These are phyloP conservation scores for Psilocybe azurescens DNA, from an alignment of 768 basidiomycete genomes.

Conservation along the genomic window DNA sequence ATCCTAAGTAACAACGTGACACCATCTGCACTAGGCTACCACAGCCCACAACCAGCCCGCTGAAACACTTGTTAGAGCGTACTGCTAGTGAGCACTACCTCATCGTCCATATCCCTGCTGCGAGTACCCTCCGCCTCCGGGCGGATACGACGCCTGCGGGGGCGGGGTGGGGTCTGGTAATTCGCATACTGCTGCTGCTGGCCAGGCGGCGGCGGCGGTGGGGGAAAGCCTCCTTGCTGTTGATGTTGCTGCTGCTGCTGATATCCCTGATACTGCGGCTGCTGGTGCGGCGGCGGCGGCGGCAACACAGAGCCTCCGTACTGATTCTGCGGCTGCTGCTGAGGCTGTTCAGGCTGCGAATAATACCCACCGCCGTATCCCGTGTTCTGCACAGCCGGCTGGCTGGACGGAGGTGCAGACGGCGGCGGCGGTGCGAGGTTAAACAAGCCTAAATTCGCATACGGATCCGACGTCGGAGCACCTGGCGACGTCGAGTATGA, in stretches of 20 bases:
- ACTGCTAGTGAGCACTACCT: too few species aligned
- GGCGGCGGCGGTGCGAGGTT: slow-evolving; percentile 24
- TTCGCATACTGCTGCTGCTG: slow-evolving; percentile 25
- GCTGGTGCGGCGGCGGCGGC: slow-evolving; percentile 5
- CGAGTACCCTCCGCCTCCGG: slow-evolving; percentile 26
- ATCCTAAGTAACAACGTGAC: too few species aligned
- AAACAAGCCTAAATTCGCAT: slow-evolving; percentile 42
- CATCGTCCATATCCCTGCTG: slow-evolving; percentile 29
- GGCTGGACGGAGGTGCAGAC: slow-evolving; percentile 6
- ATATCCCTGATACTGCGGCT: slow-evolving; percentile 19
- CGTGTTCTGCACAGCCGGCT: not conserved
- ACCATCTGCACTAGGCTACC: not conserved
- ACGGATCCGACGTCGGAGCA: slow-evolving; percentile 38
- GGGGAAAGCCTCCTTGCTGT: slow-evolving; percentile 28
- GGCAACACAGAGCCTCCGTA: slow-evolving; percentile 6
- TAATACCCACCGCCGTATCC: slow-evolving; percentile 13
- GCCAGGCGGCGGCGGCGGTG: slow-evolving; percentile 24
- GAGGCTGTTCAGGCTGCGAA: slow-evolving; percentile 13
- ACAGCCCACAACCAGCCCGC: too few species aligned
- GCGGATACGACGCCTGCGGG: slow-evolving; percentile 19
- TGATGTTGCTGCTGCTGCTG: slow-evolving; percentile 22
- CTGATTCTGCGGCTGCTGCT: slow-evolving; percentile 20
- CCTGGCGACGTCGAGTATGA: slow-evolving; percentile 21
- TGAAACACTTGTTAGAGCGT: too few species aligned
- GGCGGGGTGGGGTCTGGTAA: slow-evolving; percentile 27